These are phyloP conservation scores for Diutina catenulata DNA, from an alignment of 1,139 yeast species.

Conservation along the genomic window DNA sequence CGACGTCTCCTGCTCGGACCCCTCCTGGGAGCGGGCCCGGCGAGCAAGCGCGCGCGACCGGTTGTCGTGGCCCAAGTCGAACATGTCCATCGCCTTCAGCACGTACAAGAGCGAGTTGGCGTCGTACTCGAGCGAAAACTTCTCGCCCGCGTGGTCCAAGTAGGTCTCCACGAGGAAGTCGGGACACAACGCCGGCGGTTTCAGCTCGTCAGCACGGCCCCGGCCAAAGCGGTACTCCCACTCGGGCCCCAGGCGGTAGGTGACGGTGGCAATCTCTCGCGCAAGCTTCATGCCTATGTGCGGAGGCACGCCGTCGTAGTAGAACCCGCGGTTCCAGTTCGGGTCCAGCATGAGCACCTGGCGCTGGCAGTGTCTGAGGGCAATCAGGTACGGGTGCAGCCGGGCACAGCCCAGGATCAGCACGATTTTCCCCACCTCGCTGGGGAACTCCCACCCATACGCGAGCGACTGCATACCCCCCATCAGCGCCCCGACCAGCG, in stretches of 20 bases:
- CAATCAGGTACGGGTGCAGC: conserved; percentile 89
- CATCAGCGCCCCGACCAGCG: conserved; percentile 88
- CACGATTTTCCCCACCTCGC: conserved; percentile 57
- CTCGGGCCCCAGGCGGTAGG: conserved; percentile 92
- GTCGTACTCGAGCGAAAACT: conserved; percentile 83
- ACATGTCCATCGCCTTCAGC: conserved; percentile 90
- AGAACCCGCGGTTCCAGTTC: conserved; percentile 87
- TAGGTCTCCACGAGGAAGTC: conserved; percentile 88
- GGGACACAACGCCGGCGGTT: conserved; percentile 81
- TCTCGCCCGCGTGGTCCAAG: conserved; percentile 89
- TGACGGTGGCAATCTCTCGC: conserved; percentile 86
- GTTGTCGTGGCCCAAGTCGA: conserved; percentile 56
- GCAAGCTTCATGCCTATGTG: conserved; percentile 94
- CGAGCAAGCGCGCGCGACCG: conserved; percentile 30
- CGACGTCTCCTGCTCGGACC: conserved; percentile 8
- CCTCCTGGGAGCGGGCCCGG: conserved; percentile 23
- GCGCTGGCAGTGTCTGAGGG: conserved; percentile 85
- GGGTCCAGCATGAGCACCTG: conserved; percentile 93
- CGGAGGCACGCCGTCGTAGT: conserved; percentile 72
- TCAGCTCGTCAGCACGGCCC: conserved; percentile 70
- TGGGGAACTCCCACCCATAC: conserved; percentile 74
- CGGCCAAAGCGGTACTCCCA: conserved; percentile 93
- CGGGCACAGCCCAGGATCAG: conserved; percentile 87
- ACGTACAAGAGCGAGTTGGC: conserved; percentile 81
- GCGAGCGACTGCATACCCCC: conserved; percentile 97